Base-by-base conservation (phyloP, 1,139 yeast species). In the Debaryomycetaceae sp. region DNA sequence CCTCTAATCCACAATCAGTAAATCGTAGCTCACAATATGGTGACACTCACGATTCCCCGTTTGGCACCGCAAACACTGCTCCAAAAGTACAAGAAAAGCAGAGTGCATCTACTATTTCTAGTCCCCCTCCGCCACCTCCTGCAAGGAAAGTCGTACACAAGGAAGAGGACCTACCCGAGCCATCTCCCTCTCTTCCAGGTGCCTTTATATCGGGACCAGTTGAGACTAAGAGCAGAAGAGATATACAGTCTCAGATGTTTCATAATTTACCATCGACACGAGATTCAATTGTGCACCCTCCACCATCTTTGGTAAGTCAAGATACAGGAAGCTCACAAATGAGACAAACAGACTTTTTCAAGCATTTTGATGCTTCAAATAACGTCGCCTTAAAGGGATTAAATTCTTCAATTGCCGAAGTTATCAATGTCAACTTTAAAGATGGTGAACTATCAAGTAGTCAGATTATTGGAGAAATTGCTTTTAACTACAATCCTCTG, bases 391-490 rank as follows among this genome's bases (percentile, higher is more conserved):
- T 75, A 3, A 61, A 71, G n/a, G 96, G 95, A 1, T 71, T 89
- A 55, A 85, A 85, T 57, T 81, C 89, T 1, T 84, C 95, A 35
- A 68, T 88, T 50, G 91, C 91, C 11, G 96, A 89, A 63, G 82
- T 86, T n/a, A 73, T 87, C 50, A 86, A 83, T 59, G 95, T 88
- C 4, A 74, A 76, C 20, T 81, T 84, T 60, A 80, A 79, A 49
- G 89, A 85, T 58, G 95, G 93, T 27, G 66, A 67, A 38, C 66
- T 83, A 36, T 57, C 62, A 4, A 75, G 80, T 41, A 77, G 87
- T 1, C 84, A 84, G 55, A 74, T 83, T 13, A 75, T 85, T 47
- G 96, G 96, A 39, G 96, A 88, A 62, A 68, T 88, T 54, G 95
- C 95, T 0, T 78, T 88, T 58, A 83, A 83, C 57, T 87, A 80